Evolutionary conservation across 2,329 filamentous ascomycete genomes (phyloP), one percentile per base, ranked within the genome.

Genomic region (Trichoderma sp.): DNA sequence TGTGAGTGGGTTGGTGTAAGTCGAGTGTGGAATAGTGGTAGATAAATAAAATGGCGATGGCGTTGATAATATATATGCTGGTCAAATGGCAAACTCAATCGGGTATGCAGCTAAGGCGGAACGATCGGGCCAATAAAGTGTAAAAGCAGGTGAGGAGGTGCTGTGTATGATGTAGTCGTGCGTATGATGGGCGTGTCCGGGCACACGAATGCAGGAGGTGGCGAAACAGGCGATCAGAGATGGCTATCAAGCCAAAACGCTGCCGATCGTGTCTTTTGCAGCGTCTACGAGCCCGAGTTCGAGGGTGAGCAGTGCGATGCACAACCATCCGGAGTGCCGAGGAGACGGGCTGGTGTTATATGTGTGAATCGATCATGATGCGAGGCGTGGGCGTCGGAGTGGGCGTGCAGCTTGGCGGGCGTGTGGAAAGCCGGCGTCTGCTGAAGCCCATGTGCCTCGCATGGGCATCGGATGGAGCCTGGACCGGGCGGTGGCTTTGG

Each of bases 131-230:
- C 63, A 66, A 58, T 56, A 3, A 58, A 49, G 37, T 58, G 63
- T 30, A 49, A 34, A 66, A 37, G 63, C 34, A 66, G 63, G 63
- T 26, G 54, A 51, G 39, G 63, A 58, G 59, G 30, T 43, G 58
- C 28, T 49, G 52, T 68, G 66, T 68, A 68, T 68, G 66, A 68
- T 68, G 66, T 68, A 58, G 56, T 61, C 49, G 32, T 59, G 65
- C 60, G 60, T 66, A 55, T 34, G 63, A 66, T 66, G 63, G 34
- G 34, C 63, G 63, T 66, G 56, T 58, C 51, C 28, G 37, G 63
- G 46, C 46, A 49, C 49, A 49, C 26, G 24, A 46, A 21, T 49
- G 64, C 54, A 66, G 64, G 55, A 68, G 56, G 56, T 68, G 65
- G 65, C 65, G 39, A 68, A 68, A 66, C 51, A 60, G 65, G 16